These are phyloP conservation scores for Fusarium buharicum DNA, from an alignment of 2,329 filamentous ascomycete genomes.

Conservation along the genomic window DNA sequence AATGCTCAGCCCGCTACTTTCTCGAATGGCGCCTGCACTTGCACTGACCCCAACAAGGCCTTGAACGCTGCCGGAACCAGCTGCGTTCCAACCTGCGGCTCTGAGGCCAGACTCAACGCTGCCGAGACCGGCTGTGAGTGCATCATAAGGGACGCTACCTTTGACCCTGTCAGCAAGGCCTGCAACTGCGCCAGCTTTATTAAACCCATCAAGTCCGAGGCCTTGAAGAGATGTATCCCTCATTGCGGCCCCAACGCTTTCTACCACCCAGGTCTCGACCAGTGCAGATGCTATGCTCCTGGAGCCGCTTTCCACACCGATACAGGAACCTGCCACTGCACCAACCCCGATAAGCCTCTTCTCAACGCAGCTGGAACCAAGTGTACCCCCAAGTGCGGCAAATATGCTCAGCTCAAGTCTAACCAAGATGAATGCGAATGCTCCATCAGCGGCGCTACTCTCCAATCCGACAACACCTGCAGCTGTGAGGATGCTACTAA, in stretches of 20 bases:
- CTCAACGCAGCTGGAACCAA: background rate
- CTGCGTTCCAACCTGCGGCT: background rate
- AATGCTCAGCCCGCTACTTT: background rate
- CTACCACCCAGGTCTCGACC: background rate
- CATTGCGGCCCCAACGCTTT: background rate
- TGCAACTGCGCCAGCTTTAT: background rate
- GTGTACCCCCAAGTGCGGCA: background rate
- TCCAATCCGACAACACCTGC: background rate
- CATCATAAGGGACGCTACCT: background rate
- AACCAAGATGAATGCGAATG: background rate
- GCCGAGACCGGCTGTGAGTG: background rate
- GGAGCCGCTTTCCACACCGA: background rate
- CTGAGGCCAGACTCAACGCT: background rate
- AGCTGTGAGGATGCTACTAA: background rate
- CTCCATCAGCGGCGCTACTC: background rate
- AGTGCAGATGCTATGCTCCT: background rate
- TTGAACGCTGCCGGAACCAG: background rate
- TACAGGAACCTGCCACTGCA: background rate
- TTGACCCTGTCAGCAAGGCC: background rate
- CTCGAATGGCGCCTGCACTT: background rate
- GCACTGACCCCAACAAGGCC: too few species aligned
- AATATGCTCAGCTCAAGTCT: background rate
- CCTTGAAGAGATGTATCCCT: background rate
- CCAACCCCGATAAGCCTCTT: background rate
- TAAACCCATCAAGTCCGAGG: background rate